Evolutionary conservation across 495 filamentous ascomycete species (phyloP).

Genomic region (Lepraria neglecta): DNA sequence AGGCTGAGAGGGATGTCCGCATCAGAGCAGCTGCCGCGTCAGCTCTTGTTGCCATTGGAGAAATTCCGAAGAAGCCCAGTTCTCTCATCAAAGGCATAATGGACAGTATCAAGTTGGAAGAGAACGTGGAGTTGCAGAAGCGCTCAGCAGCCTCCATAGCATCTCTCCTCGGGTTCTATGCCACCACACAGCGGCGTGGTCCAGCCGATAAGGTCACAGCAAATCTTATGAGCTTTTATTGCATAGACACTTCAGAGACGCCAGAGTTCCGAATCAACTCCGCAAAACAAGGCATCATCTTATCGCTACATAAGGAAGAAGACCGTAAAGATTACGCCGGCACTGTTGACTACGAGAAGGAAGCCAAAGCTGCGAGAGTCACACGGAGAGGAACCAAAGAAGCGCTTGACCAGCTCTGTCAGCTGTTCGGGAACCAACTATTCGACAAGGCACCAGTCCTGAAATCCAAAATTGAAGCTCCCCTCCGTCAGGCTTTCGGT

Average conservation of each 20-base stretch:
- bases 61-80: conserved; percentile 84
- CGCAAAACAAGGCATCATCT: conserved; percentile 63
- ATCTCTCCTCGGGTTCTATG: conserved; percentile 77
- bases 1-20: conserved; percentile 77
- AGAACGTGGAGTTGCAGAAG: conserved; percentile 81
- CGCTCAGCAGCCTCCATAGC: conserved; percentile 81
- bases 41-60: conserved; percentile 76
- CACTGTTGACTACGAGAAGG: conserved; percentile 77
- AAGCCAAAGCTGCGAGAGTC: conserved; percentile 78
- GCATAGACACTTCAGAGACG: conserved; percentile 93
- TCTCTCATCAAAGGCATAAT: conserved; percentile 90
- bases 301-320: conserved; percentile 94
- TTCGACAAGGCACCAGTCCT: conserved; percentile 77
- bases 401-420: conserved; percentile 78
- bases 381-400: conserved; percentile 90
- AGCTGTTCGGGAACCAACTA: conserved; percentile 67
- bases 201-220: conserved; percentile 89
- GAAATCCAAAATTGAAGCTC: conserved; percentile 67
- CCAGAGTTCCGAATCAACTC: conserved; percentile 85
- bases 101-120: conserved; percentile 95
- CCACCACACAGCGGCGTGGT: conserved; percentile 62
- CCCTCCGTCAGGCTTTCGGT: conserved; percentile 66
- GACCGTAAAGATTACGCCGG: conserved; percentile 89
- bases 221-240: conserved; percentile 94
- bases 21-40: conserved; percentile 80